Conservation (phyloP, 345 rosid species). For the Rhizophora mangle region DNA sequence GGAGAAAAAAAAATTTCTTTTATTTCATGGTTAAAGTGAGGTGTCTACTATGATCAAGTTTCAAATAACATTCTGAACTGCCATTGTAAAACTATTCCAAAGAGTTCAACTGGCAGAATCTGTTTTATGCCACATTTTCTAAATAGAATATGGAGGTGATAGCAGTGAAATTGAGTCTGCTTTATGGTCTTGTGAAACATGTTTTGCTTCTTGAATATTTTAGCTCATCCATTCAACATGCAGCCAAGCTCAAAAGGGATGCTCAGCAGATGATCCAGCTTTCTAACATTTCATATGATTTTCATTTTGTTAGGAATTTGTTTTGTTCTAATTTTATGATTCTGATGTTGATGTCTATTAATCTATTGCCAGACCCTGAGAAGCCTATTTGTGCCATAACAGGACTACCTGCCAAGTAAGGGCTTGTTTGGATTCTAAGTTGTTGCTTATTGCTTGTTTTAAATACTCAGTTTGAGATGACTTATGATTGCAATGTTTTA, state of each 20-base stretch:
- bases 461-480: not conserved
- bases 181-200: not conserved
- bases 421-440: slow-evolving; percentile 11
- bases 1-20: too few relatives aligned
- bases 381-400: slow-evolving; percentile 76
- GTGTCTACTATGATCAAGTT: not conserved
- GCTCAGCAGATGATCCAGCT: not conserved
- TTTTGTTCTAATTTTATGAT: not conserved
- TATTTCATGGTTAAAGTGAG: slow-evolving; percentile 1
- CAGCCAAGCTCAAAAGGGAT: not conserved
- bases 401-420: slow-evolving; percentile 96
- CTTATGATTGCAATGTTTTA: not conserved
- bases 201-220: not conserved
- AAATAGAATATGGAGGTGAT: not conserved
- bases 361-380: slow-evolving; percentile 60
- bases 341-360: slow-evolving; percentile 9
- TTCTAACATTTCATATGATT: not conserved
- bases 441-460: slow-evolving; percentile 11
- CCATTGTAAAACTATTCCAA: not conserved
- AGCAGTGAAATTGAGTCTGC: not conserved
- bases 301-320: not conserved
- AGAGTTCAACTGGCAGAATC: too few relatives aligned
- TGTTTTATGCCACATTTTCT: not conserved
- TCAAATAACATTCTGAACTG: not conserved
- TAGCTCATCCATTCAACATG: not conserved